phyloP scores from a whole-genome alignment of 2,329 filamentous ascomycete genomes.

The Fonsecaea monophora region DNA sequence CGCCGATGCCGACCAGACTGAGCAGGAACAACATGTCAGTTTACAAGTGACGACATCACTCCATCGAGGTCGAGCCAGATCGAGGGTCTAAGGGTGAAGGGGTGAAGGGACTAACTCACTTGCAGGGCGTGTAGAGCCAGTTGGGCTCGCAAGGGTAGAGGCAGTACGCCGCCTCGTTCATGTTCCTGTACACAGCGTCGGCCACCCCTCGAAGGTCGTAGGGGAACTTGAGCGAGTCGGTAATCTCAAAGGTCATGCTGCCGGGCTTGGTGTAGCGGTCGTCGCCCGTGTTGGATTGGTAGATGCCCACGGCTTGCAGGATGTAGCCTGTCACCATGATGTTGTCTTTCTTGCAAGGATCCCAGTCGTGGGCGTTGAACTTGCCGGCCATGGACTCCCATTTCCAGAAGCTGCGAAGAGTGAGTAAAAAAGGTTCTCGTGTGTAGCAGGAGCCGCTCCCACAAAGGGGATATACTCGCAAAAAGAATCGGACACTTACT shows the following conservation, averaged over 20 bases:
- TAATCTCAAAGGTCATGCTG: constrained; percentile 29
- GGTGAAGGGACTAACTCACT: constrained; percentile 17
- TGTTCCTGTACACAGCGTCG: constrained; percentile 30
- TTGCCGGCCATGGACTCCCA: constrained; percentile 32
- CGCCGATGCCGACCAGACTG: constrained; percentile 28
- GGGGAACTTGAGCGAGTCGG: constrained; percentile 24
- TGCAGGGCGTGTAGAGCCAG: constrained; percentile 34
- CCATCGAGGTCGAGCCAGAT: not conserved
- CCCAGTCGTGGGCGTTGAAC: constrained; percentile 33
- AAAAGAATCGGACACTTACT: constrained; percentile 19
- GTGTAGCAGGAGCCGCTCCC: too few species aligned
- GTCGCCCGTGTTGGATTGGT: constrained; percentile 30
- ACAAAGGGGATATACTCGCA: not conserved
- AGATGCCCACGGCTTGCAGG: constrained; percentile 29
- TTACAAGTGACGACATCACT: not conserved
- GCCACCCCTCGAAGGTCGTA: constrained; percentile 27
- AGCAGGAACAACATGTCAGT: not conserved
- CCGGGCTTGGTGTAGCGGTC: constrained; percentile 25
- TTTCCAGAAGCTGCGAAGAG: constrained; percentile 29
- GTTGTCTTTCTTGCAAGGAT: constrained; percentile 32
- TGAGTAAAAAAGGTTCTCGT: too few species aligned
- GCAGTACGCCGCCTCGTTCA: constrained; percentile 29
- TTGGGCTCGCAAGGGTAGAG: constrained; percentile 34
- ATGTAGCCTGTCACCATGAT: constrained; percentile 36
- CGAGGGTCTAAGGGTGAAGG: not conserved